Evolutionary conservation across 192 early-diverging fungal genomes (phyloP).

Genomic region (Obelidium mucronatum): DNA sequence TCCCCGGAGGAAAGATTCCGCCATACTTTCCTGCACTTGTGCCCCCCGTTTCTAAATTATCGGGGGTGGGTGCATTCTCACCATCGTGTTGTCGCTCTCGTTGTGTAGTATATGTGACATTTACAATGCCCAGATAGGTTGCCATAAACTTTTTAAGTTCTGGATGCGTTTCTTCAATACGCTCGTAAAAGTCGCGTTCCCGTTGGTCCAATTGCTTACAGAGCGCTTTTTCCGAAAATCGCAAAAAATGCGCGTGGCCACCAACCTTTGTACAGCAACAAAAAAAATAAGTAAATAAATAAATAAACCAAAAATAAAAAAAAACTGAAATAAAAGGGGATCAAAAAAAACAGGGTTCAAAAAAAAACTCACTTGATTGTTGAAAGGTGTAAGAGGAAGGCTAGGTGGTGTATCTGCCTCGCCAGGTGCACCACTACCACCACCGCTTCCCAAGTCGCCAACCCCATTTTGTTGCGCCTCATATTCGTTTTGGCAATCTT

Average conservation of each 20-base stretch:
- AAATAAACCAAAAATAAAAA: neutral
- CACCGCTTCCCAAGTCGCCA: too few relatives aligned
- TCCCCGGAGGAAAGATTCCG: slow-evolving; percentile 18
- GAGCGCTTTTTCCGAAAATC: slow-evolving; percentile 95
- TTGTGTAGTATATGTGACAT: slow-evolving; percentile 72
- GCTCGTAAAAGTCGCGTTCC: slow-evolving; percentile 93
- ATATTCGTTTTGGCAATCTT: neutral
- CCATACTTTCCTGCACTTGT: too few relatives aligned
- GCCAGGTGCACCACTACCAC: too few relatives aligned
- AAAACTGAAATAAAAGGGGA: neutral
- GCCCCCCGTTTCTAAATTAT: neutral
- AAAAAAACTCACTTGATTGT: slow-evolving; percentile 43
- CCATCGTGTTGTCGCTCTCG: slow-evolving; percentile 41
- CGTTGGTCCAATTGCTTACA: slow-evolving; percentile 91
- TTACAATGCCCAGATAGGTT: slow-evolving; percentile 91
- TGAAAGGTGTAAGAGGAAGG: slow-evolving; percentile 61
- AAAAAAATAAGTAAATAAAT: slow-evolving; percentile 7
- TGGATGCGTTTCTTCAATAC: slow-evolving; percentile 75
- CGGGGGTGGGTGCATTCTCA: neutral
- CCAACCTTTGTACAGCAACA: too few relatives aligned
- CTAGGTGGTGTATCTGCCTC: slow-evolving; percentile 40
- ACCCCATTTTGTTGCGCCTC: too few relatives aligned
- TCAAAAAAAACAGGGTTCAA: neutral
- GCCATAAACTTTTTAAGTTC: slow-evolving; percentile 89
- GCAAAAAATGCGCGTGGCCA: slow-evolving; percentile 94